These are phyloP conservation scores for Penicillium cosmopolitanum DNA, from an alignment of 495 filamentous ascomycete genomes.

Conservation along the genomic window DNA sequence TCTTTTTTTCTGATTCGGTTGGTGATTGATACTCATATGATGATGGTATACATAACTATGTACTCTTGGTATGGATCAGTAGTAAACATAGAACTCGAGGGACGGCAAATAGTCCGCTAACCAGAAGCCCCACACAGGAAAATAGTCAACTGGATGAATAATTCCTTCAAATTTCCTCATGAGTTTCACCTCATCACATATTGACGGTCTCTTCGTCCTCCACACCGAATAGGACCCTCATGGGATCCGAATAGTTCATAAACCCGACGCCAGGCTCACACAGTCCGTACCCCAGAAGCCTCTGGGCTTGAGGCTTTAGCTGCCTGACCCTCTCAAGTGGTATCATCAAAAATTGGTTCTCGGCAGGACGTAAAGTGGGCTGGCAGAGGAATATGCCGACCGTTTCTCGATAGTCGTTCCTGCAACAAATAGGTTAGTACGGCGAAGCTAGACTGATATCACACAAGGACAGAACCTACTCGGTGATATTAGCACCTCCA, in stretches of 20 bases:
- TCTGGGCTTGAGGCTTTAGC: constrained; percentile 31
- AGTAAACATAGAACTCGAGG: background rate
- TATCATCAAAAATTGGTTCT: constrained; percentile 42
- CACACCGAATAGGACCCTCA: constrained; percentile 27
- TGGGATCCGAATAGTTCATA: constrained; percentile 26
- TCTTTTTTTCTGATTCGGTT: too few relatives aligned
- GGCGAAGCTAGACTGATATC: background rate
- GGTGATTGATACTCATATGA: too few relatives aligned
- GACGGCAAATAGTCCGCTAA: background rate
- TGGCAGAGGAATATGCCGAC: constrained; percentile 37
- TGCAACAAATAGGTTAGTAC: background rate
- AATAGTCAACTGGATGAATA: background rate
- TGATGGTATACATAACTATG: too few relatives aligned
- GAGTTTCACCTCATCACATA: constrained; percentile 12
- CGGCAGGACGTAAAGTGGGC: constrained; percentile 37
- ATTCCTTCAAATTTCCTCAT: too few relatives aligned
- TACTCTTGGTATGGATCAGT: background rate
- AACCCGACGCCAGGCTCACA: constrained; percentile 24
- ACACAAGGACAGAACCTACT: constrained; percentile 8
- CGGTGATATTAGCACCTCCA: constrained; percentile 35
- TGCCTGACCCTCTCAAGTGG: constrained; percentile 34
- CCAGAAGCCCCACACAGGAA: background rate
- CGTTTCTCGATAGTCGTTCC: constrained; percentile 28
- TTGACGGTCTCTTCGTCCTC: constrained; percentile 26
- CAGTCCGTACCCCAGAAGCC: constrained; percentile 31